Percentiles rank a stretch among this genome's conserved stretches.
phyloP scores from a whole-genome alignment of 306 rosid genomes.

The Corylus americana region DNA sequence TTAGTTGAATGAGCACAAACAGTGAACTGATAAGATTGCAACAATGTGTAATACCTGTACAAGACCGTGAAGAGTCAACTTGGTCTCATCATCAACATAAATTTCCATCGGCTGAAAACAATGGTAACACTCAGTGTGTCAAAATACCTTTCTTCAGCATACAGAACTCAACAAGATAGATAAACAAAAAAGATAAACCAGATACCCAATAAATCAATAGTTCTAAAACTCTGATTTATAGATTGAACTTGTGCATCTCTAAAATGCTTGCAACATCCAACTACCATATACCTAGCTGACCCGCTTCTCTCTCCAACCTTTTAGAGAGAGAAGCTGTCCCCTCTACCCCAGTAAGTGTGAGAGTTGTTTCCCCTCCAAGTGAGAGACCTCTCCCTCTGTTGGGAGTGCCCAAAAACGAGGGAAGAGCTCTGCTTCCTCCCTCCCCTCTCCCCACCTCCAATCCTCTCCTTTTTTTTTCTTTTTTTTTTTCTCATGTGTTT shows the following conservation, averaged over 20 bases:
- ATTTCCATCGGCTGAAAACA: conserved; percentile 73
- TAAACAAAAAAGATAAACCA: conserved; percentile 7
- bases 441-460: too few relatives aligned
- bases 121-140: conserved; percentile 12
- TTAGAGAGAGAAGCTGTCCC: too few relatives aligned
- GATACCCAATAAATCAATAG: background rate
- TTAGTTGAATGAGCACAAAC: conserved; percentile 11
- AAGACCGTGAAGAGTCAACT: conserved; percentile 79
- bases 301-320: too few relatives aligned
- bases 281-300: background rate
- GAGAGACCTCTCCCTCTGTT: too few relatives aligned
- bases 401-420: too few relatives aligned
- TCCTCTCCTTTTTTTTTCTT: too few relatives aligned
- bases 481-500: too few relatives aligned
- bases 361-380: too few relatives aligned
- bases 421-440: too few relatives aligned
- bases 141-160: background rate
- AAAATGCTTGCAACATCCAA: conserved; percentile 4
- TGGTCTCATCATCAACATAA: conserved; percentile 81
- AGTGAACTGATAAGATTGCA: conserved; percentile 2
- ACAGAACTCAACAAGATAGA: background rate
- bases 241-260: background rate
- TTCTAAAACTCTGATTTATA: background rate
- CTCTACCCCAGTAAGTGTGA: too few relatives aligned
- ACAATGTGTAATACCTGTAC: conserved; percentile 48